Percentiles rank a stretch among this genome's conserved stretches.
Evolutionary conservation across 1,139 yeast species (phyloP).

Genomic region (Debaryomyces psychrophilus): DNA sequence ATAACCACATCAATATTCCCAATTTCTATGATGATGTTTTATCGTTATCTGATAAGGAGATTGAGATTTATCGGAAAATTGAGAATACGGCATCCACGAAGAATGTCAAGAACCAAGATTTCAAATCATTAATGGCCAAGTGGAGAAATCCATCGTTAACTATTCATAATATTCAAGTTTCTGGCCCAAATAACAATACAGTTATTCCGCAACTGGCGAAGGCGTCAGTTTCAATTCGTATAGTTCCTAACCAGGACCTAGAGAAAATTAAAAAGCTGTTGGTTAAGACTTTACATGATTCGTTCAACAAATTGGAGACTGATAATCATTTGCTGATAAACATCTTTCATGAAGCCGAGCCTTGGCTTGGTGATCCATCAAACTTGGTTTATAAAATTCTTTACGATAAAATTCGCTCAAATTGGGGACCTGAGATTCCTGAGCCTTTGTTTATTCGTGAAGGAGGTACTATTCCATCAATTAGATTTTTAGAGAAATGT

Average conservation of each 20-base stretch:
- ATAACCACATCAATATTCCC: slow-evolving; percentile 66
- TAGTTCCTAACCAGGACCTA: slow-evolving; percentile 86
- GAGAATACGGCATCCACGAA: slow-evolving; percentile 36
- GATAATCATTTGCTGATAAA: slow-evolving; percentile 62
- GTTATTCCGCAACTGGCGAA: slow-evolving; percentile 84
- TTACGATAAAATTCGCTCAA: slow-evolving; percentile 56
- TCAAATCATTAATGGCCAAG: slow-evolving; percentile 68
- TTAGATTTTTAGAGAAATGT: slow-evolving; percentile 78
- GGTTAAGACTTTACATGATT: slow-evolving; percentile 43
- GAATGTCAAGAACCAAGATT: slow-evolving; percentile 33
- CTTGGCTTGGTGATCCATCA: slow-evolving; percentile 90
- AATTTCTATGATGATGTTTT: slow-evolving; percentile 68
- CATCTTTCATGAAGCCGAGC: slow-evolving; percentile 84
- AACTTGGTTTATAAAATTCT: slow-evolving; percentile 73
- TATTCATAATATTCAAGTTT: slow-evolving; percentile 80
- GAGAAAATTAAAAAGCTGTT: slow-evolving; percentile 56
- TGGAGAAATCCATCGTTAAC: slow-evolving; percentile 94
- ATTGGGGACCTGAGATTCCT: slow-evolving; percentile 61
- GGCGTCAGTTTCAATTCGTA: slow-evolving; percentile 78
- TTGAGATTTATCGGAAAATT: slow-evolving; percentile 63
- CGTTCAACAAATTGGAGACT: slow-evolving; percentile 46
- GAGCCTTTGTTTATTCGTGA: slow-evolving; percentile 87
- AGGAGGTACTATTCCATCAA: slow-evolving; percentile 95
- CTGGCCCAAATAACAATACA: slow-evolving; percentile 89
- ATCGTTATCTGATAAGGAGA: slow-evolving; percentile 59